Conservation (phyloP, 202 grass and related monocot species). For the Saccharum hybrid region DNA sequence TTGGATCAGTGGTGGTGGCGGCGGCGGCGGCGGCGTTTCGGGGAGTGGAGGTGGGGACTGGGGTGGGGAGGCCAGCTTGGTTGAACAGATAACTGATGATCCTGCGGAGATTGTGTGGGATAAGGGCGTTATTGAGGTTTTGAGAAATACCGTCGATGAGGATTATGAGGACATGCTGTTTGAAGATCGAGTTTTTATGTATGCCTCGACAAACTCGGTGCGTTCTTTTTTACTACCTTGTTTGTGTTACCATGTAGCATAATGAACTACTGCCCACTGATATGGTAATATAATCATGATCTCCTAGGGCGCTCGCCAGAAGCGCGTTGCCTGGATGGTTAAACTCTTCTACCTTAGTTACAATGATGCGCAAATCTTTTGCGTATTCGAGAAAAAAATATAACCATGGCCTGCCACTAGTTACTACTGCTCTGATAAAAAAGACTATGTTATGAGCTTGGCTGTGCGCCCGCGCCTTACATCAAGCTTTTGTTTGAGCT, state of each 20-base stretch:
- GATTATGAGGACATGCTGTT: conserved; percentile 85
- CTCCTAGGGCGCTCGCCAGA: neutral
- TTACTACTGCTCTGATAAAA: neutral
- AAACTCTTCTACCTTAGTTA: neutral
- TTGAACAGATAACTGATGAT: conserved; percentile 58
- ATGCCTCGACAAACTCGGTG: conserved; percentile 78
- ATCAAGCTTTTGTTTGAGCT: neutral
- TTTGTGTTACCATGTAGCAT: neutral
- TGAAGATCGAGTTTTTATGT: conserved; percentile 85
- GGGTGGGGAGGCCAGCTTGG: conserved; percentile 40
- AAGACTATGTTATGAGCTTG: neutral
- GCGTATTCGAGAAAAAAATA: neutral
- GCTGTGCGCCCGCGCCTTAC: neutral
- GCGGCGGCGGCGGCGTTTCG: conserved; percentile 28
- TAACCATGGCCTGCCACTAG: neutral
- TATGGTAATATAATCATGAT: neutral
- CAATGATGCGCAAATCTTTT: neutral
- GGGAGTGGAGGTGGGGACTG: conserved; percentile 57
- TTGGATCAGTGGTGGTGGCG: conserved; percentile 65
- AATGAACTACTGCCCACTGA: neutral
- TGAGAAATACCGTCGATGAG: conserved; percentile 56
- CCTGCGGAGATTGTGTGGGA: conserved; percentile 66
- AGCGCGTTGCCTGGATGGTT: neutral
- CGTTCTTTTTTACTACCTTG: conserved; percentile 31
- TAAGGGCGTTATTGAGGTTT: conserved; percentile 58